A percentile compares a stretch with the other conserved stretches of the same genome.
These are phyloP conservation scores for Brassica rapa DNA, from an alignment of 345 rosid genomes.

Conservation along the genomic window DNA sequence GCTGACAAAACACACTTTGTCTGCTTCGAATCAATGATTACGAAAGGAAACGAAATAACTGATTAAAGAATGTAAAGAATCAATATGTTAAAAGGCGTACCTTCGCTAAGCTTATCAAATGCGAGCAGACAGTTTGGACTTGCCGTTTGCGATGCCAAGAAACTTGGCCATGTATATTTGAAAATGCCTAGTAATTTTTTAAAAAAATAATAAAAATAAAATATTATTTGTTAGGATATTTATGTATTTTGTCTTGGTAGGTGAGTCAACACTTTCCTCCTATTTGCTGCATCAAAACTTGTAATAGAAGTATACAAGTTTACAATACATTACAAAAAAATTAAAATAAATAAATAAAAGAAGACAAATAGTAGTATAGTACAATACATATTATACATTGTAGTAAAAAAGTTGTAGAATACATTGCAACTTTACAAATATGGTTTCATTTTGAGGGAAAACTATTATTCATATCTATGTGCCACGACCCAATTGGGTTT, in stretches of 20 bases:
- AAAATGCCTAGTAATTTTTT: neutral
- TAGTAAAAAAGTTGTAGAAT: neutral
- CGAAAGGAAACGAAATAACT: constrained; percentile 15
- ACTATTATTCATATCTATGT: neutral
- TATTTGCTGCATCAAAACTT: constrained; percentile 29
- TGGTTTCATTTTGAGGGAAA: neutral
- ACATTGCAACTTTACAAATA: neutral
- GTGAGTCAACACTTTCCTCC: constrained; percentile 36
- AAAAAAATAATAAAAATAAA: neutral
- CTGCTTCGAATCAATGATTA: constrained; percentile 19
- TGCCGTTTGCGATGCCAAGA: neutral
- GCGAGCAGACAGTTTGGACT: constrained; percentile 10
- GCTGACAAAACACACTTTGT: constrained; percentile 27
- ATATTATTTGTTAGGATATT: constrained; percentile 9
- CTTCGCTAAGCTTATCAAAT: constrained; percentile 3
- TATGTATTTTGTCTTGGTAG: constrained; percentile 25
- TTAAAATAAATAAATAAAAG: neutral
- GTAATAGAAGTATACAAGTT: neutral
- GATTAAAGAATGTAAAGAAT: constrained; percentile 19
- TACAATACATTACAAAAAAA: neutral
- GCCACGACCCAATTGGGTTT: neutral
- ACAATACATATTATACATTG: neutral
- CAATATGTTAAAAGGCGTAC: neutral
- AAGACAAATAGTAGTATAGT: neutral
- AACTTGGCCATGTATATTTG: constrained; percentile 11